These are phyloP conservation scores for Solanum ahanhuiri DNA, from an alignment of 257 asterid species.

Conservation along the genomic window DNA sequence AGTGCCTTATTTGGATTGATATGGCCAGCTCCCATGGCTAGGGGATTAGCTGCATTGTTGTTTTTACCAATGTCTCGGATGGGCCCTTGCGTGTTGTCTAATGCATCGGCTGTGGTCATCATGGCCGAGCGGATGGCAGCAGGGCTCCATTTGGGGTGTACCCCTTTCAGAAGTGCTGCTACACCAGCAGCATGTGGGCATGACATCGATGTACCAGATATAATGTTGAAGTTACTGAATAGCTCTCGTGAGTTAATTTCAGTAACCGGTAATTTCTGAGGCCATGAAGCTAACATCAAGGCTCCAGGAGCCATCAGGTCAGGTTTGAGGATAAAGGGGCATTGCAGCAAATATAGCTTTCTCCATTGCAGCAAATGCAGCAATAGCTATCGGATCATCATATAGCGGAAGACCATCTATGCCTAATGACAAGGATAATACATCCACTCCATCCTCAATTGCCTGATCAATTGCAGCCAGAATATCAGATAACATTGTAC, in stretches of 20 bases:
- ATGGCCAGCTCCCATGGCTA: not conserved
- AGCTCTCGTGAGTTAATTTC: slow-evolving; percentile 9
- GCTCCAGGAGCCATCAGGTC: slow-evolving; percentile 62
- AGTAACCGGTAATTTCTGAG: slow-evolving; percentile 8
- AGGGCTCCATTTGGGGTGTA: slow-evolving; percentile 54
- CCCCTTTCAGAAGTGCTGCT: slow-evolving; percentile 46
- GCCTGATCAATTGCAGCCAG: slow-evolving; percentile 68
- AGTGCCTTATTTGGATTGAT: not conserved
- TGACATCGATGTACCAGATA: slow-evolving; percentile 74
- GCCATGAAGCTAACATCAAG: slow-evolving; percentile 57
- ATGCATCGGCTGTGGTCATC: slow-evolving; percentile 8
- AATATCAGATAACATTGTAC: slow-evolving; percentile 13
- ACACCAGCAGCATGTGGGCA: slow-evolving; percentile 66
- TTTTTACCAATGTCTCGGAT: too few relatives aligned
- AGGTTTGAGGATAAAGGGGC: slow-evolving; percentile 53
- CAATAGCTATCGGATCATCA: slow-evolving; percentile 47
- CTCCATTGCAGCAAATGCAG: slow-evolving; percentile 62
- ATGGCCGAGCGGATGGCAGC: slow-evolving; percentile 65
- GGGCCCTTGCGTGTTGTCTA: too few relatives aligned
- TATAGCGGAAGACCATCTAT: slow-evolving; percentile 25
- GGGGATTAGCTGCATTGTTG: not conserved
- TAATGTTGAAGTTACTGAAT: slow-evolving; percentile 33
- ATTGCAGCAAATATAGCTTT: slow-evolving; percentile 67
- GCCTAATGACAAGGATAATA: slow-evolving; percentile 52
- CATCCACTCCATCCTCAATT: slow-evolving; percentile 49